Evolutionary conservation across 2,329 filamentous ascomycete species (phyloP).

Genomic region (Hypoxylon sp.): DNA sequence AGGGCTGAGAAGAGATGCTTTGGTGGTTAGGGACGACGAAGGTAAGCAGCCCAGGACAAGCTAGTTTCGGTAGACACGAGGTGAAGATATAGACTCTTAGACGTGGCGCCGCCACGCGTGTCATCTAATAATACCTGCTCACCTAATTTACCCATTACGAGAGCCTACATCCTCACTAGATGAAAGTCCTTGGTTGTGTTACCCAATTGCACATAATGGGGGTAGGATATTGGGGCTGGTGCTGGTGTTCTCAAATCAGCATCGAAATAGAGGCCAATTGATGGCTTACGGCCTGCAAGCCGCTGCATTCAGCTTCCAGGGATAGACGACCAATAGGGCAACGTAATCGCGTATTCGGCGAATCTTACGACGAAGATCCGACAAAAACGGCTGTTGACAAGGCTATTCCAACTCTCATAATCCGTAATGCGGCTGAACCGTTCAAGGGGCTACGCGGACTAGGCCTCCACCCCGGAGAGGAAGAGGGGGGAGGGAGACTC

Average conservation of each 20-base stretch:
- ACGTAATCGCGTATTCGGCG: not conserved
- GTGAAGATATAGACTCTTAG: not conserved
- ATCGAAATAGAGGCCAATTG: not conserved
- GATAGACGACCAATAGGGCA: not conserved
- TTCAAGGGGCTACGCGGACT: too few species aligned
- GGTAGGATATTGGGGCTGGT: not conserved
- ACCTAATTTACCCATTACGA: not conserved
- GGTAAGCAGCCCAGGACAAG: not conserved
- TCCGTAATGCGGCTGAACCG: not conserved
- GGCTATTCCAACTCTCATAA: too few species aligned
- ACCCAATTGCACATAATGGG: not conserved
- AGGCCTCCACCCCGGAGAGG: too few species aligned
- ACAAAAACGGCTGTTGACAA: not conserved
- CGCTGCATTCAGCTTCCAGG: not conserved
- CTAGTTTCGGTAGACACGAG: not conserved
- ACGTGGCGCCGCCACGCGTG: not conserved
- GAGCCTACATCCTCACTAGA: not conserved
- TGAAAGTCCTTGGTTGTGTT: not conserved
- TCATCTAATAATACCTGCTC: not conserved
- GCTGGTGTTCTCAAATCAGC: not conserved
- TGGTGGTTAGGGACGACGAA: not conserved
- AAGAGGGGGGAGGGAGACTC: not conserved
- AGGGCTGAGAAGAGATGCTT: not conserved
- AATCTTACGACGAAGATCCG: not conserved
- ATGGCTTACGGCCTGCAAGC: not conserved